Percentiles rank a stretch among this genome's conserved stretches.
phyloP scores from a whole-genome alignment of 352 stramenopile species.

The Globisporangium recalcitrans region DNA sequence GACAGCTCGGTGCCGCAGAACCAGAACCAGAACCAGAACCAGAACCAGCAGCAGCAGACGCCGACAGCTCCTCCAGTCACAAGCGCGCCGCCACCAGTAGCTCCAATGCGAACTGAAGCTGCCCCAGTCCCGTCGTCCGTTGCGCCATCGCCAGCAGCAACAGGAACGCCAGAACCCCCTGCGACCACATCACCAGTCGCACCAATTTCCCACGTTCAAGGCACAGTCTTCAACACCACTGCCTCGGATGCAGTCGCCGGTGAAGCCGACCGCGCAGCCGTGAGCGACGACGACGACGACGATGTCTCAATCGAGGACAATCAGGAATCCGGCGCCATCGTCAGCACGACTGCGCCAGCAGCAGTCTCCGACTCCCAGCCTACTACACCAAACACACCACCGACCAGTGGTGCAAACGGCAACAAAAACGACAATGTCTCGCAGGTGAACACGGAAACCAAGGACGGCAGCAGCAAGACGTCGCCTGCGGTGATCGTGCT shows the following conservation, averaged over 20 bases:
- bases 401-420: constrained; percentile 1
- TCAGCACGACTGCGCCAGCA: neutral
- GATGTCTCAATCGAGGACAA: neutral
- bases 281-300: neutral
- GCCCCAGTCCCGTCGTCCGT: neutral
- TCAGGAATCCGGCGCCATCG: neutral
- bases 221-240: neutral
- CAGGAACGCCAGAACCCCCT: neutral
- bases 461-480: constrained; percentile 11
- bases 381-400: neutral
- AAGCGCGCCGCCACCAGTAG: neutral
- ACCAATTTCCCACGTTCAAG: neutral
- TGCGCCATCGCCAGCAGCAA: constrained; percentile 4
- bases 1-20: neutral
- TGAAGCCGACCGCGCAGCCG: neutral
- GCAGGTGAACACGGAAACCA: constrained; percentile 12
- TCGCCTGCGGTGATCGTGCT: constrained; percentile 27
- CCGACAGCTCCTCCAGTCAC: neutral
- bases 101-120: neutral
- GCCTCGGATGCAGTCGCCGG: neutral
- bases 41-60: constrained; percentile 2
- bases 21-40: neutral
- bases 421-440: neutral
- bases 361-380: neutral
- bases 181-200: constrained; percentile 1